A percentile compares a stretch with the other conserved stretches of the same genome.
Evolutionary conservation across 2,329 filamentous ascomycete genomes (phyloP).

Genomic region (Penicillium sp.): DNA sequence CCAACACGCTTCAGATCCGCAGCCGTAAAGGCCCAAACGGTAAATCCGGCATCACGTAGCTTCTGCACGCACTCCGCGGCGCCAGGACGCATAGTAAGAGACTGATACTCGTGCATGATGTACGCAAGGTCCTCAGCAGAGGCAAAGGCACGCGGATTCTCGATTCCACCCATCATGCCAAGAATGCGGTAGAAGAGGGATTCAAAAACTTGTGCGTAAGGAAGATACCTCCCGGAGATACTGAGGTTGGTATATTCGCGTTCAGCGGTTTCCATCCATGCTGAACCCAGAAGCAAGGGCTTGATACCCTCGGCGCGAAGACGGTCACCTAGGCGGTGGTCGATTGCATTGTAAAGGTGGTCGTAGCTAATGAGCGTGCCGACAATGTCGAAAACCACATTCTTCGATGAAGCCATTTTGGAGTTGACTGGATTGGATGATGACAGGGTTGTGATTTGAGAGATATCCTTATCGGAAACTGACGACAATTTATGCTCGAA

Average conservation of each 20-base stretch:
- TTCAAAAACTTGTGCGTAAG: conserved; percentile 41
- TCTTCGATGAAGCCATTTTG: conserved; percentile 19
- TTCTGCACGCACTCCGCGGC: conserved; percentile 39
- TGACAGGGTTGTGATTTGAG: neutral
- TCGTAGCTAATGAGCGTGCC: conserved; percentile 47
- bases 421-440: neutral
- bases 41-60: conserved; percentile 33
- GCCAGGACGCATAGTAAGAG: conserved; percentile 35
- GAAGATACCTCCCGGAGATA: conserved; percentile 40
- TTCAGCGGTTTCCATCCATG: conserved; percentile 47
- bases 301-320: conserved; percentile 38
- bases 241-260: conserved; percentile 49
- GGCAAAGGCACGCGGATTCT: conserved; percentile 39
- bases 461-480: neutral
- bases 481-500: neutral
- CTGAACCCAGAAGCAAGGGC: conserved; percentile 40
- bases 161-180: conserved; percentile 38
- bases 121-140: conserved; percentile 41
- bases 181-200: conserved; percentile 48
- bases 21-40: conserved; percentile 30
- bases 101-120: conserved; percentile 37
- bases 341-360: conserved; percentile 40
- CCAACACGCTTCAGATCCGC: conserved; percentile 26
- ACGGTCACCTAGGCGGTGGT: conserved; percentile 38
- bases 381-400: conserved; percentile 33